Base-by-base conservation (phyloP, 306 rosid genomes). In the Quercus mongolica region DNA sequence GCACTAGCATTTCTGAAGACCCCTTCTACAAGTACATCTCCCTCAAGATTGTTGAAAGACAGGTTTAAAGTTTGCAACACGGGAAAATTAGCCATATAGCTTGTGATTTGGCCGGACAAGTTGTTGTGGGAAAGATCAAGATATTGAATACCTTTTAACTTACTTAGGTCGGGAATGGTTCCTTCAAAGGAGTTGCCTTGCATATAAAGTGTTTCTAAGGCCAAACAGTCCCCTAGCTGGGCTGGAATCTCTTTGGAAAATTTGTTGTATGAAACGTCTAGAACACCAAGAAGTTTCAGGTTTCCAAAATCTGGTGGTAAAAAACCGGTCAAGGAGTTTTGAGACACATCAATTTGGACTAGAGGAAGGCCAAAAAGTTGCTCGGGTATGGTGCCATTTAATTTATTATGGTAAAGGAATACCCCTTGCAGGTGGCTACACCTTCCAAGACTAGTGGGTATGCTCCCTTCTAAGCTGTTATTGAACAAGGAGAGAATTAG, bases 401-500 rank as follows among this genome's bases (percentile, higher is more conserved):
- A 14, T 62, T 62, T 62, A 14, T 62, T 62, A 26, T 62, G 20
- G 69, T 0, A 0, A 26, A 62, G 28, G 35, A 0, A 0, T 13
- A 5, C 10, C 0, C 2, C 20, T 26, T 25, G 41, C 69, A 62
- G 41, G 69, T 26, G 2, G 15, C 69, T 62, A 26, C 41, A 62
- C 19, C 18, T 62, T 62, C 20, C 69, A 5, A 62, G 69, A 14
- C 69, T 62, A 8, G 69, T 4, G 69, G 69, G 69, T 26, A 62
- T 62, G 69, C 20, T 26, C 15, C 69, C 41, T 13, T 26, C 38
- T 14, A 62, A 62, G 10, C 41, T 26, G 41, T 26, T 62, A 62
- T 28, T 28, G 8, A 0, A 14, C 41, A 62, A 62, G 0, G 0
- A 0, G 41, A 62, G 69, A 3, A 0, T 0, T 14, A 62, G 30